Evolutionary conservation across 2,329 filamentous ascomycete genomes (phyloP), one percentile per base, ranked within the genome.

Genomic region (Claviceps pazoutovae): DNA sequence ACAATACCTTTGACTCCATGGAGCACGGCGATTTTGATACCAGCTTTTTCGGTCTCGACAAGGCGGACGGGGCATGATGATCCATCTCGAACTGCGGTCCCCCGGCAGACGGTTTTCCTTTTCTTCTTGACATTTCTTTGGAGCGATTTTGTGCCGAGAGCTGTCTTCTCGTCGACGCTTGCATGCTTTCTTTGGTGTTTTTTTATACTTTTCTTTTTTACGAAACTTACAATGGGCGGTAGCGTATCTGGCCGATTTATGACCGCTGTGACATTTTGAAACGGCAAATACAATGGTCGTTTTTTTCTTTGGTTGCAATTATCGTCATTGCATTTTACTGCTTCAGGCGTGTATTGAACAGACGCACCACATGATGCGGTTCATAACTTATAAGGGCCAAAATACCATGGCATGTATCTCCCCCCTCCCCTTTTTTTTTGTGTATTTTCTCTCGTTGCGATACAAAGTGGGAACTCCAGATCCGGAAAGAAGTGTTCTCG

Each of bases 1-100:
- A 66, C 49, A 66, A 65, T 53, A 68, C 60, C 7, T 71, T 70
- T 53, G 69, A 71, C 43, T 51, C 59, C 49, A 65, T 71, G 57
- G 69, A 69, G 50, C 69, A 72, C 57, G 69, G 66, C 7, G 70
- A 74, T 47, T 75, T 74, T 53, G 73, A 78, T 54, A 64, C 70
- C 21, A 63, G 66, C 3, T 76, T 70, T 54, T 76, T 76, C 56
- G 68, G 66, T 6, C 61, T 73, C 2, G 62, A 66, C 38, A 58
- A 60, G 41, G 49, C 57, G 3, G 56, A 62, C 17, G 57, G 56
- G 17, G 41, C 53, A 16, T 63, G 49, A 57, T 26, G 30, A 19
- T 9, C 3, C 14, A 21, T 30, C 5, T 42, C 14, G 17, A 19
- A 45, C 16, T 26, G 7, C 2, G 4, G 23, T 5, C 17, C 16